A percentile compares a stretch with the other conserved stretches of the same genome.
These are phyloP conservation scores for Agaricales sp. DNA, from an alignment of 1,284 basidiomycete species.

Conservation along the genomic window DNA sequence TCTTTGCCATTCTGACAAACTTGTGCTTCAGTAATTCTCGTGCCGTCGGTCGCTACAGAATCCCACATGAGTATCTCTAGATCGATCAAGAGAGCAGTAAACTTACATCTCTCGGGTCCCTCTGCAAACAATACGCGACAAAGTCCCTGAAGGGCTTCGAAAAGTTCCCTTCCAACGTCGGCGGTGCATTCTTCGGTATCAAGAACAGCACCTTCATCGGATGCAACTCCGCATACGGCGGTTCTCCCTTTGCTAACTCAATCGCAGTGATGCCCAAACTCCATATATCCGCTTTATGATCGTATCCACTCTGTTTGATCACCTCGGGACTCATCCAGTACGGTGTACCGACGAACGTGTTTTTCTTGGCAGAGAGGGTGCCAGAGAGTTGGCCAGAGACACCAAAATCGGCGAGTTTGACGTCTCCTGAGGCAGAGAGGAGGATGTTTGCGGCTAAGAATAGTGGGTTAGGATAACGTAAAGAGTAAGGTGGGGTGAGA, in stretches of 20 bases:
- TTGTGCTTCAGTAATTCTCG: conserved; percentile 93
- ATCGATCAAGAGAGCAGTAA: conserved; percentile 1
- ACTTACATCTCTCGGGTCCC: conserved; percentile 85
- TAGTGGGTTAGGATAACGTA: conserved; percentile 5
- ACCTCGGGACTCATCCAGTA: conserved; percentile 99
- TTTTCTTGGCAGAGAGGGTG: conserved; percentile 96
- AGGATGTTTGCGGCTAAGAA: conserved; percentile 85
- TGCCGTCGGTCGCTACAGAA: conserved; percentile 77
- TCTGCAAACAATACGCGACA: conserved; percentile 84
- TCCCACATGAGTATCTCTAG: conserved; percentile 2
- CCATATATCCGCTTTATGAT: conserved; percentile 98
- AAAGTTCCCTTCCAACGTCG: conserved; percentile 80
- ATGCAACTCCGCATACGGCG: conserved; percentile 95
- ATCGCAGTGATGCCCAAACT: conserved; percentile 95
- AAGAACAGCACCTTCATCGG: conserved; percentile 99
- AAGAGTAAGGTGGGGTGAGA: background rate
- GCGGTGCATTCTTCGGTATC: conserved; percentile 96
- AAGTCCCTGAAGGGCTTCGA: conserved; percentile 93
- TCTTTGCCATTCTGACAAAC: conserved; percentile 91
- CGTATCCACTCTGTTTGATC: conserved; percentile 99
- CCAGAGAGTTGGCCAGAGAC: conserved; percentile 98
- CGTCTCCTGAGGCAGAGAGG: conserved; percentile 88
- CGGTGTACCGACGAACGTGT: conserved; percentile 94
- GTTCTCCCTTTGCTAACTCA: conserved; percentile 94
- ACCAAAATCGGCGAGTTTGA: conserved; percentile 98